Evolutionary conservation across 495 filamentous ascomycete genomes (phyloP).

Genomic region (Penicillium daleae): DNA sequence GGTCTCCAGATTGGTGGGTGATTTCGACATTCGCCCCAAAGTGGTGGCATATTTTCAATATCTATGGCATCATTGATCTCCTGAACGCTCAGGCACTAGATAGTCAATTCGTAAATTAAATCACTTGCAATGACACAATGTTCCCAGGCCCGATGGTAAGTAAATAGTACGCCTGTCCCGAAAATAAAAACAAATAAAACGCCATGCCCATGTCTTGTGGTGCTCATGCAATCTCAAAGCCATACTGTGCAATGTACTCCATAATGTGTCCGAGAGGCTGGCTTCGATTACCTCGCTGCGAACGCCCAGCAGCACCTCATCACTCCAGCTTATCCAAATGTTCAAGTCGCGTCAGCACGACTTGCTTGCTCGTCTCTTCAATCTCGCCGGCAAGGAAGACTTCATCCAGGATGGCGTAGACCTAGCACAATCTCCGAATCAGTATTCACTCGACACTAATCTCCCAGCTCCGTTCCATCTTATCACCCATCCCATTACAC

Average conservation of each 20-base stretch:
- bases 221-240: slow-evolving; percentile 17
- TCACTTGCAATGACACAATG: neutral
- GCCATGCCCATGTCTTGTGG: slow-evolving; percentile 31
- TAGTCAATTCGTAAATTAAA: neutral
- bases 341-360: slow-evolving; percentile 90
- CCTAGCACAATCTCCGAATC: slow-evolving; percentile 52
- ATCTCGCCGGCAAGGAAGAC: slow-evolving; percentile 97
- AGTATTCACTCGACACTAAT: slow-evolving; percentile 1
- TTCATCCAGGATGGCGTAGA: slow-evolving; percentile 98
- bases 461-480: neutral
- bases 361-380: slow-evolving; percentile 97
- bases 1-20: slow-evolving; percentile 16
- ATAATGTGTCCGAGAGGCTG: neutral
- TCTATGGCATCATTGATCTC: slow-evolving; percentile 6
- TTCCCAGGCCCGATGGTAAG: neutral
- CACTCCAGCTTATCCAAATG: slow-evolving; percentile 96
- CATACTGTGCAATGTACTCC: slow-evolving; percentile 5
- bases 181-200: slow-evolving; percentile 17
- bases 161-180: slow-evolving; percentile 7
- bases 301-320: slow-evolving; percentile 7
- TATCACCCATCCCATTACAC: slow-evolving; percentile 17
- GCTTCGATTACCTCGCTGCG: neutral
- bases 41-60: slow-evolving; percentile 24
- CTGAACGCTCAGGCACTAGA: slow-evolving; percentile 14
- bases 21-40: slow-evolving; percentile 32